phyloP scores from a whole-genome alignment of 495 filamentous ascomycete species.

The Penicillium coprophilum region DNA sequence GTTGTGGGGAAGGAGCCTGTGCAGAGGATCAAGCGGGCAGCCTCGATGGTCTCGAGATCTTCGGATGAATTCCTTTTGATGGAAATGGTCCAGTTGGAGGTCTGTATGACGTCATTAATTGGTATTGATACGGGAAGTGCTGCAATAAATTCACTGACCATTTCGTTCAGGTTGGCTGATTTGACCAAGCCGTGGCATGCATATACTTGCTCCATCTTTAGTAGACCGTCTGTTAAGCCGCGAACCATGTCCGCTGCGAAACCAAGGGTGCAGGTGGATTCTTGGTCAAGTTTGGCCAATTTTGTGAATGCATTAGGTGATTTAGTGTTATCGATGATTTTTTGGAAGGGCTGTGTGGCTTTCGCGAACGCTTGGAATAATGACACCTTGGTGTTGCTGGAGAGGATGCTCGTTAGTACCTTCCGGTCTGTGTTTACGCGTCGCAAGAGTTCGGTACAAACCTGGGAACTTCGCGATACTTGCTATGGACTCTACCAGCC shows the following conservation, averaged over 20 bases:
- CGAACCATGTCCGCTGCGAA: conserved; percentile 55
- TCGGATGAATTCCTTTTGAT: conserved; percentile 33
- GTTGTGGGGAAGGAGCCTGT: conserved; percentile 55
- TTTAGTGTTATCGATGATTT: conserved; percentile 44
- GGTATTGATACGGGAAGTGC: conserved; percentile 3
- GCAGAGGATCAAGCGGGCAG: conserved; percentile 54
- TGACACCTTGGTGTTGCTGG: conserved; percentile 52
- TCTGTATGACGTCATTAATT: conserved; percentile 13
- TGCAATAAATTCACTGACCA: conserved; percentile 22
- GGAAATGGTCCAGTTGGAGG: conserved; percentile 46
- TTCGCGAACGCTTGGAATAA: conserved; percentile 53
- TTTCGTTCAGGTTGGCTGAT: conserved; percentile 37
- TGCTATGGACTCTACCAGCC: conserved; percentile 51
- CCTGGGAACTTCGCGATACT: conserved; percentile 59
- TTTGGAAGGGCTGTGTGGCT: conserved; percentile 48
- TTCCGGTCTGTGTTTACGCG: not conserved
- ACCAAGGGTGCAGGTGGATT: conserved; percentile 52
- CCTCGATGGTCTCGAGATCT: conserved; percentile 35
- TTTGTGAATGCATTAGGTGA: conserved; percentile 52
- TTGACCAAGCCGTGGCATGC: conserved; percentile 43
- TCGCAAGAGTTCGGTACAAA: conserved; percentile 24
- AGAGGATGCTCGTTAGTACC: conserved; percentile 14
- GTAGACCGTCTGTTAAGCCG: conserved; percentile 49
- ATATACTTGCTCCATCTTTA: conserved; percentile 46
- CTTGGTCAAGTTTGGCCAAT: conserved; percentile 53